Evolutionary conservation across 331 rosid genomes (phyloP).

Genomic region (Quercus phellos): DNA sequence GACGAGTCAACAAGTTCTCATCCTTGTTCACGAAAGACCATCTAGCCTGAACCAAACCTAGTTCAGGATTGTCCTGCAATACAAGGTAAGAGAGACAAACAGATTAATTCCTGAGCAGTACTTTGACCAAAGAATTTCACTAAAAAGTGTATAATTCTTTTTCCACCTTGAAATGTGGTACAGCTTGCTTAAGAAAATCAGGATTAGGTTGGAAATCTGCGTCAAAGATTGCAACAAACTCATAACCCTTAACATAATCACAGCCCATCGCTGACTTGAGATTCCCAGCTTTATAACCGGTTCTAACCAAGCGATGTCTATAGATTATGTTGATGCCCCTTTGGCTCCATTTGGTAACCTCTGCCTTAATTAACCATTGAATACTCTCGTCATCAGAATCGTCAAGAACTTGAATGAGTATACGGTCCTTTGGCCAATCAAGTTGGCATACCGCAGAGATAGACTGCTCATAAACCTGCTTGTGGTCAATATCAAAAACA

Average conservation of each 20-base stretch:
- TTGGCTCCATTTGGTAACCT: conserved; percentile 78
- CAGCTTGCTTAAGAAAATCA: conserved; percentile 79
- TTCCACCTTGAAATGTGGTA: conserved; percentile 88
- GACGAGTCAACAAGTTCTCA: conserved; percentile 92
- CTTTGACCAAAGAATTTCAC: conserved; percentile 5
- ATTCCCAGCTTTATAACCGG: conserved; percentile 98
- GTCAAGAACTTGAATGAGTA: conserved; percentile 90
- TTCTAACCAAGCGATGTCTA: conserved; percentile 72
- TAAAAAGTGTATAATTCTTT: conserved; percentile 3
- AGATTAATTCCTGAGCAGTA: conserved; percentile 13
- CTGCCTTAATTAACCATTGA: conserved; percentile 68
- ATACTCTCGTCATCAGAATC: conserved; percentile 86
- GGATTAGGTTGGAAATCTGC: conserved; percentile 98
- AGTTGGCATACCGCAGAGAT: conserved; percentile 86
- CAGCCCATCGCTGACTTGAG: conserved; percentile 95
- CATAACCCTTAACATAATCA: conserved; percentile 76
- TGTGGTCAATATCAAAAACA: conserved; percentile 11
- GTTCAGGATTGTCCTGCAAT: conserved; percentile 71
- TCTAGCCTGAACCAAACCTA: conserved; percentile 92
- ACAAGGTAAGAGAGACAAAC: not conserved
- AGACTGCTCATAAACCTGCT: conserved; percentile 92
- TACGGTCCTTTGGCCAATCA: conserved; percentile 84
- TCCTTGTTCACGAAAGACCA: conserved; percentile 93
- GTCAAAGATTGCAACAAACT: conserved; percentile 89
- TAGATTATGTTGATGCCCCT: conserved; percentile 80